These are phyloP conservation scores for Eustoma russellianum DNA, from an alignment of 257 asterid genomes.

Conservation along the genomic window DNA sequence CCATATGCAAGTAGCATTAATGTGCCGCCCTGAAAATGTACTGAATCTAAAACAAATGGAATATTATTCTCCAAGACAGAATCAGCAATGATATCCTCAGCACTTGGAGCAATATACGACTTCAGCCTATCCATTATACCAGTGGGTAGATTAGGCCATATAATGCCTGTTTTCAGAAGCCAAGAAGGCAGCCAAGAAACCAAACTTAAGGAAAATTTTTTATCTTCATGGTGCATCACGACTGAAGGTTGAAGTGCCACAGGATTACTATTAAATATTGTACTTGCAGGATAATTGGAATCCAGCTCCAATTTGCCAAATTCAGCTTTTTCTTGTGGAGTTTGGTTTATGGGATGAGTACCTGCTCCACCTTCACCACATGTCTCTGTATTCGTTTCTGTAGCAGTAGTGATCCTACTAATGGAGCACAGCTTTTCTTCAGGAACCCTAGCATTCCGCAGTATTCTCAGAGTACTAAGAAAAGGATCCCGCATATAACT, in stretches of 20 bases:
- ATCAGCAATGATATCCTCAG: conserved; percentile 60
- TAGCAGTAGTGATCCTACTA: conserved; percentile 10
- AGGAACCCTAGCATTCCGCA: conserved; percentile 23
- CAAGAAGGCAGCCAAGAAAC: conserved; percentile 31
- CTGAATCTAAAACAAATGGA: conserved; percentile 80
- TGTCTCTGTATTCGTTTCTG: conserved; percentile 15
- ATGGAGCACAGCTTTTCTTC: conserved; percentile 27
- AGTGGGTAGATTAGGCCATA: conserved; percentile 38
- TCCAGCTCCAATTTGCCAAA: conserved; percentile 29
- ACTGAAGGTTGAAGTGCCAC: conserved; percentile 28
- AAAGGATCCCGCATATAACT: conserved; percentile 34
- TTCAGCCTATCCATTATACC: conserved; percentile 52
- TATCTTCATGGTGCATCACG: conserved; percentile 22
- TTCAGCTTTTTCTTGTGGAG: conserved; percentile 25
- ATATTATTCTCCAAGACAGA: conserved; percentile 45
- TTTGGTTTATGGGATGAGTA: conserved; percentile 17
- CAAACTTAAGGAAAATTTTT: conserved; percentile 23
- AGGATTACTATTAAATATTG: conserved; percentile 18
- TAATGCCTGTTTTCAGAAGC: conserved; percentile 30
- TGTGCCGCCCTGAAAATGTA: conserved; percentile 73
- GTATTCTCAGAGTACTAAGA: conserved; percentile 33
- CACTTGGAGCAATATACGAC: conserved; percentile 49
- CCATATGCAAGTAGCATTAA: conserved; percentile 95
- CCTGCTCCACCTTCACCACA: conserved; percentile 24
- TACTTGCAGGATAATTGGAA: conserved; percentile 25